These are phyloP conservation scores for Ogataea paraovalis DNA, from an alignment of 805 yeast species.

Conservation along the genomic window DNA sequence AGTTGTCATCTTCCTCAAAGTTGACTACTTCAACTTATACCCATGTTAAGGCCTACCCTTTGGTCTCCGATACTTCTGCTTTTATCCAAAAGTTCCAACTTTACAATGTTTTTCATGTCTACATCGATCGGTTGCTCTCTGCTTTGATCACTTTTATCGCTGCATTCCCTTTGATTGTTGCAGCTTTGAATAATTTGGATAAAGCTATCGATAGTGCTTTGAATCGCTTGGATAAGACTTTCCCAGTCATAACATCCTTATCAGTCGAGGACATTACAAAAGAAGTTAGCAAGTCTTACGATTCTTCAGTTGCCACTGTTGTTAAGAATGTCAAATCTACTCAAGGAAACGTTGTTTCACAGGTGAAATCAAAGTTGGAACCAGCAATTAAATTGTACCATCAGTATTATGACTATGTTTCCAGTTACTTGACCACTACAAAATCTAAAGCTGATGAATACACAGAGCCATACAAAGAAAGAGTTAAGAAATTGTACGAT, in stretches of 20 bases:
- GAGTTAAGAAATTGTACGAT: neutral
- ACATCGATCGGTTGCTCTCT: conserved; percentile 11
- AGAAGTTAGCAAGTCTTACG: conserved; percentile 6
- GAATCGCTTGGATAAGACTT: conserved; percentile 25
- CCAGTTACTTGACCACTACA: neutral
- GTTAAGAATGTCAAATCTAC: conserved; percentile 13
- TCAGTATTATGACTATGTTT: conserved; percentile 26
- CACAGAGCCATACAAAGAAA: neutral
- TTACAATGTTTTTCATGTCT: conserved; percentile 14
- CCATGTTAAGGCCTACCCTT: conserved; percentile 32
- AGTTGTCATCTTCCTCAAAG: conserved; percentile 7
- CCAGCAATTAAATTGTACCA: conserved; percentile 29
- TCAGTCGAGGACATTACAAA: conserved; percentile 16
- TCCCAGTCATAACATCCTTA: conserved; percentile 27
- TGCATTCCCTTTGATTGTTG: conserved; percentile 17
- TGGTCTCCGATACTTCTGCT: conserved; percentile 23
- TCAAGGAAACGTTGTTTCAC: conserved; percentile 7
- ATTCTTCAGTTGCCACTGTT: conserved; percentile 6
- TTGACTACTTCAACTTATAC: conserved; percentile 15
- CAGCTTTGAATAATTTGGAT: conserved; percentile 23
- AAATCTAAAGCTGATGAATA: neutral
- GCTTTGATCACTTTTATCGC: conserved; percentile 14
- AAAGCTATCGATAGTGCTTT: conserved; percentile 19
- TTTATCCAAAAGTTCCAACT: conserved; percentile 16
- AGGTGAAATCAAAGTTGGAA: conserved; percentile 15